Conservation (phyloP, 805 yeast genomes). For the Ogataea pignaliae region DNA sequence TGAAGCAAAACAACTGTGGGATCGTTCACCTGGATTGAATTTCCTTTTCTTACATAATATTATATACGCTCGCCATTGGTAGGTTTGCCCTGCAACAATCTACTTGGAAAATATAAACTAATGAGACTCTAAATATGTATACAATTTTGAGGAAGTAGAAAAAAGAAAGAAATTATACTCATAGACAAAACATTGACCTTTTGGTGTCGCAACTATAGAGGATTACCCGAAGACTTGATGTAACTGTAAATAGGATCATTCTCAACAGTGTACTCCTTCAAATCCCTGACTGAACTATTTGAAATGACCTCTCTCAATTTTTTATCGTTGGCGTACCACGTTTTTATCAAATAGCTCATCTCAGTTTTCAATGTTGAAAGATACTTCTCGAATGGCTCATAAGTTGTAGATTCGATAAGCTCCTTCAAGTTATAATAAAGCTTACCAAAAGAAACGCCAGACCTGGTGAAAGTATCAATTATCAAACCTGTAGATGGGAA, state of each 20-base stretch:
- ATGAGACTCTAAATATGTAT: too few species aligned
- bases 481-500: conserved; percentile 43
- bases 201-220: conserved; percentile 3
- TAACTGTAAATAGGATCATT: conserved; percentile 56
- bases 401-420: conserved; percentile 54
- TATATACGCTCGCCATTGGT: too few species aligned
- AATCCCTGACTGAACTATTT: conserved; percentile 38
- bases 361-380: conserved; percentile 39
- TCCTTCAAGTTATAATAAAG: conserved; percentile 61
- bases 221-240: conserved; percentile 36
- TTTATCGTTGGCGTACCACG: conserved; percentile 65
- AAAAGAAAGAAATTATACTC: not conserved
- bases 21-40: too few species aligned
- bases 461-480: conserved; percentile 56
- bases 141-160: not conserved
- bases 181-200: too few species aligned
- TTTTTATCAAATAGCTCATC: conserved; percentile 58
- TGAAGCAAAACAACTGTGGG: too few species aligned
- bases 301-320: conserved; percentile 55
- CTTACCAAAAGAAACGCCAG: conserved; percentile 62
- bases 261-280: conserved; percentile 44
- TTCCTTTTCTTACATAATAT: too few species aligned
- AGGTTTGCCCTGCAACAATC: too few species aligned
- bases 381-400: conserved; percentile 48
- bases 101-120: too few species aligned